Base-by-base conservation (phyloP, 495 filamentous ascomycete genomes). In the Neurospora sp. region DNA sequence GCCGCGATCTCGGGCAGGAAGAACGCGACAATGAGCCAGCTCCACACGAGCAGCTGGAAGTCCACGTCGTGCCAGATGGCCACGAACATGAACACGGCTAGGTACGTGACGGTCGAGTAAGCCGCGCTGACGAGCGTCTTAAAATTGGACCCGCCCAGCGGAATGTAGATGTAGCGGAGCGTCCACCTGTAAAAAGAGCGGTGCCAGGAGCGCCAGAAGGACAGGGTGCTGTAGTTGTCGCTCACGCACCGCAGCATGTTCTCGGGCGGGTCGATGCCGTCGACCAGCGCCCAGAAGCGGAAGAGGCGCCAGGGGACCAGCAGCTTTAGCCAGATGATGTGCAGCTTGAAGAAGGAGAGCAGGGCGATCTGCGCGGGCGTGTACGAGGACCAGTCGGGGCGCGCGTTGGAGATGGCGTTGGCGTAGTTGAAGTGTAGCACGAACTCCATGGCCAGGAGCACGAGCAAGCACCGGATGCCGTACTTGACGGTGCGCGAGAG, bases 11-110 rank as follows among this genome's bases (percentile, higher is more conserved):
- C 96, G 1, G 96, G 96, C 35, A 98, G 78, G 78, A 99, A 91
- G 82, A 99, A 99, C 12, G 98, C 81, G 5, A 94, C 93, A 59
- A 98, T 88, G 69, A 99, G 84, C 96, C 96, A 99, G 16, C 96
- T 94, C 96, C 96, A 99, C 78, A 96, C 91, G 16, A 99, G 87
- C 35, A 99, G 86, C 61, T 90, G 89, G n/a, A 98, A 87, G 77
- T 94, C 90, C 79, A 99, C 96, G 77, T 99, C 96, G 80, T 99
- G 96, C 96, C 96, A 99, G 46, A 99, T 84, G 7, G 96, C 96
- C 39, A 99, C 96, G 74, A 99, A 99, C 3, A 94, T 97, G 79
- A 99, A 99, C 3, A 97, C 92, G n/a, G 89, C 82, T 12, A 94
- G 83, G 77, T 92, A 93, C 69, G 95, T 97, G 41, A 90, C 79